Conservation (phyloP, 371 early-diverging fungal species). For the Apophysomyces variabilis region DNA sequence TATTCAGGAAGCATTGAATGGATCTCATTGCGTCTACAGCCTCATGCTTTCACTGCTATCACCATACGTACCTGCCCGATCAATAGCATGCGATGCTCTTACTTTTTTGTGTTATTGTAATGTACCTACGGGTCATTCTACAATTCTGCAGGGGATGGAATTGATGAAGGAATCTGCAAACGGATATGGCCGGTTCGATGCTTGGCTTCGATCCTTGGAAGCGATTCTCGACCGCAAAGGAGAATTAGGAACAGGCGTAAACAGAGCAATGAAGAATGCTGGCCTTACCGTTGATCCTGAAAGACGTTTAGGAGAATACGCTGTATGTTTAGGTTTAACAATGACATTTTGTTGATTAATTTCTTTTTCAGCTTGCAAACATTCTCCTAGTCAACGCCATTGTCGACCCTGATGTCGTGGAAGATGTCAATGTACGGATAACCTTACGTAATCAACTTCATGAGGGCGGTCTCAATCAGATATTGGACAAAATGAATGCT, state of each 20-base stretch:
- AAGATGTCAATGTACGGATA: constrained; percentile 73
- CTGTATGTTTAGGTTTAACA: constrained; percentile 28
- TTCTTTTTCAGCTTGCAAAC: constrained; percentile 59
- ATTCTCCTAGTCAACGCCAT: constrained; percentile 82
- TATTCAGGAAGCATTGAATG: constrained; percentile 43
- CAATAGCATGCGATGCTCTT: constrained; percentile 77
- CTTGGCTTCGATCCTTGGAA: constrained; percentile 76
- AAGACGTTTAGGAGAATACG: constrained; percentile 76
- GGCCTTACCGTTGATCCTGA: constrained; percentile 60
- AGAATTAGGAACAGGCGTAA: constrained; percentile 68
- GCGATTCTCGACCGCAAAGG: constrained; percentile 72
- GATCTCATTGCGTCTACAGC: constrained; percentile 63
- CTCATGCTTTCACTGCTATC: constrained; percentile 78
- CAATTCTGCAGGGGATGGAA: constrained; percentile 75
- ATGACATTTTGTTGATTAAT: background rate
- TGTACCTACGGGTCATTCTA: constrained; percentile 72
- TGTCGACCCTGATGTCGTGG: constrained; percentile 73
- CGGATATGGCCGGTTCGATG: constrained; percentile 71
- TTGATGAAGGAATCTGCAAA: constrained; percentile 50
- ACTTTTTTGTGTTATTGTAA: constrained; percentile 84
- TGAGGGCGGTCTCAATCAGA: constrained; percentile 67
- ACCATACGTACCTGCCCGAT: constrained; percentile 70
- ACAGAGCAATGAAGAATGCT: constrained; percentile 64
- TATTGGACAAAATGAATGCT: constrained; percentile 69
- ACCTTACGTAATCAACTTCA: constrained; percentile 79